Base-by-base conservation (phyloP, 345 rosid genomes). In the Salix brachista region DNA sequence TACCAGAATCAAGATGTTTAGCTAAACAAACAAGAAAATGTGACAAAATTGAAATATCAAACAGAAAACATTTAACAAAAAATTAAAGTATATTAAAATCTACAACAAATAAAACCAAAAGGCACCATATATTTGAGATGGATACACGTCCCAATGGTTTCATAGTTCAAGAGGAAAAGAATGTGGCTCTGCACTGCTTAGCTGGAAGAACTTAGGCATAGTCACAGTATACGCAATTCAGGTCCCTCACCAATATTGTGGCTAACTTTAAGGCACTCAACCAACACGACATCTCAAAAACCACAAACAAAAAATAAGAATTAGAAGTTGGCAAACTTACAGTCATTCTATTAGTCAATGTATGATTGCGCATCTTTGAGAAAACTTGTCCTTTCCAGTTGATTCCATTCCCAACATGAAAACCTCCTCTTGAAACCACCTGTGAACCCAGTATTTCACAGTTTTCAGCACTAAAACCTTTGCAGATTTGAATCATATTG, bases 331-430 rank as follows among this genome's bases (percentile, higher is more conserved):
- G 16, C 10, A 42, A 21, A 70, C 86, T 72, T 92, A 96, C 99
- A 19, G 99, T 93, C 97, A 96, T 96, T 88, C 97, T 87, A 83
- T 96, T 96, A 71, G 98, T 93, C 79, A 90, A 81, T 8, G 99
- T 96, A 81, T 96, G 97, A 89, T 96, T 96, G 37, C 97, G 94
- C 99, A 96, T 96, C 92, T 94, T 96, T 30, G 99, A 96, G 87
- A 96, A 96, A 81, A 96, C 99, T 86, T 96, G 99, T 80, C 99
- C 99, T 85, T 96, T 96, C 99, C 99, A 96, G 81, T 96, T 96
- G 81, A 96, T 96, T 82, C 99, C 98, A 75, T 96, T 96, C 32
- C 99, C 98, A 42, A 96, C 98, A 61, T 96, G 97, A 82, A 96
- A 96, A 73, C 99, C 99, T 76, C 99, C 99, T 68, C 99, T 89